These are phyloP conservation scores for Plasmodium adleri DNA, from an alignment of 169 alveolate species.

Conservation along the genomic window DNA sequence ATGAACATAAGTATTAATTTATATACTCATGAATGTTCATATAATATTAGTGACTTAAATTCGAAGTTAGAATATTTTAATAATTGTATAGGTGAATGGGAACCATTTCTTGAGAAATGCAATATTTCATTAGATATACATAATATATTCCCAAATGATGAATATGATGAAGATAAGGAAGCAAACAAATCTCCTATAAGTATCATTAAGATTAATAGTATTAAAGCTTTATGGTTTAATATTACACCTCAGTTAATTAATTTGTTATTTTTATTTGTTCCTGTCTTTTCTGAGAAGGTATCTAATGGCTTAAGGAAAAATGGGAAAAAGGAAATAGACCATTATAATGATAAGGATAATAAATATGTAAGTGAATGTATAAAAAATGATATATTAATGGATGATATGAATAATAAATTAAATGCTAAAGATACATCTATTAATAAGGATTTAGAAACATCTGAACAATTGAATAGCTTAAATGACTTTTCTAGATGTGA, in stretches of 20 bases:
- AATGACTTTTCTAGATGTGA: neutral
- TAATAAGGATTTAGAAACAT: neutral
- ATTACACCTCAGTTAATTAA: constrained; percentile 89
- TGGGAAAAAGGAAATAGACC: constrained; percentile 1
- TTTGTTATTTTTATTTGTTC: constrained; percentile 85
- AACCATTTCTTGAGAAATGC: constrained; percentile 86
- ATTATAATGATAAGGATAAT: neutral
- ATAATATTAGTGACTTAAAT: constrained; percentile 67
- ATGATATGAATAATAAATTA: neutral
- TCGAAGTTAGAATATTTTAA: constrained; percentile 84
- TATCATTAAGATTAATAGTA: constrained; percentile 82
- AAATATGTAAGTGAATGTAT: neutral
- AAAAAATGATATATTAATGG: too few species aligned
- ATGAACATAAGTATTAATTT: constrained; percentile 55
- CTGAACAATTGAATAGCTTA: constrained; percentile 6
- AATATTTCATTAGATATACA: constrained; percentile 73
- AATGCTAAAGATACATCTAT: neutral
- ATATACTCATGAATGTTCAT: constrained; percentile 56
- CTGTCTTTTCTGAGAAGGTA: constrained; percentile 82
- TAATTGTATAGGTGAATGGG: constrained; percentile 89
- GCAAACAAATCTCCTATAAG: constrained; percentile 82
- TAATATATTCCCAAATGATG: constrained; percentile 55
- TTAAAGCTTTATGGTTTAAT: constrained; percentile 85
- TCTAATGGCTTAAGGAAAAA: constrained; percentile 63
- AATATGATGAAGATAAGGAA: constrained; percentile 83